These are phyloP conservation scores for Dactylonectria macrodidyma DNA, from an alignment of 2,329 filamentous ascomycete genomes.

Conservation along the genomic window DNA sequence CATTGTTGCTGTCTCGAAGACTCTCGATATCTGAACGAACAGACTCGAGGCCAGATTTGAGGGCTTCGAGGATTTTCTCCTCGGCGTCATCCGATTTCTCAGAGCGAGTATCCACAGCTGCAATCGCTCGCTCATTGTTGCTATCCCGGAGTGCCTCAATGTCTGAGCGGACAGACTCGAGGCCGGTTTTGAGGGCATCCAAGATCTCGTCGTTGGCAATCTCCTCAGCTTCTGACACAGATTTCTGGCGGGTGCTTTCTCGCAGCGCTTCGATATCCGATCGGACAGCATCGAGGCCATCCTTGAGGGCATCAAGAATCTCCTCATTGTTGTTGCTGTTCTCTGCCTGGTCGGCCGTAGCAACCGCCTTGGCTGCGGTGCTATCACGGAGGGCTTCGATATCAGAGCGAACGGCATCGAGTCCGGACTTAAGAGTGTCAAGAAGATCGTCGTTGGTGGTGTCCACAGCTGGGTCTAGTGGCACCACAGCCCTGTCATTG, in stretches of 20 bases:
- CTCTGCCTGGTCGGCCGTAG: conserved; percentile 30
- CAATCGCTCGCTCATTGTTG: conserved; percentile 73
- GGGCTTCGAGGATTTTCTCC: conserved; percentile 87
- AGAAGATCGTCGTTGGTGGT: conserved; percentile 87
- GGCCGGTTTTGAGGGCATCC: conserved; percentile 84
- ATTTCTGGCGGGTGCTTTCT: conserved; percentile 71
- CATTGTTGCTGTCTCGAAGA: conserved; percentile 71
- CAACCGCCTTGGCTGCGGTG: conserved; percentile 60
- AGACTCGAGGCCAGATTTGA: conserved; percentile 82
- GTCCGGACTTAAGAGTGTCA: conserved; percentile 85
- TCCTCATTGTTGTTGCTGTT: conserved; percentile 77
- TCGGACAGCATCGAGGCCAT: conserved; percentile 43
- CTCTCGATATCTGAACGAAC: conserved; percentile 83
- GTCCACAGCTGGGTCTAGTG: conserved; percentile 29
- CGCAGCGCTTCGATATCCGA: conserved; percentile 59
- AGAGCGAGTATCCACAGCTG: conserved; percentile 63
- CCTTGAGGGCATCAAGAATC: conserved; percentile 71
- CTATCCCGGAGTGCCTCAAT: conserved; percentile 78
- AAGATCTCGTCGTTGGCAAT: conserved; percentile 87
- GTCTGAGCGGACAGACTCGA: conserved; percentile 80
- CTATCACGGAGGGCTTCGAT: conserved; percentile 81
- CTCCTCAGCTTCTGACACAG: conserved; percentile 71
- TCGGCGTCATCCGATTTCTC: conserved; percentile 21
- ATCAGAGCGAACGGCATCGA: conserved; percentile 82
- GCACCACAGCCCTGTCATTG: conserved; percentile 59